Base-by-base conservation (phyloP, 345 rosid species). In the Ailanthus altissimus region DNA sequence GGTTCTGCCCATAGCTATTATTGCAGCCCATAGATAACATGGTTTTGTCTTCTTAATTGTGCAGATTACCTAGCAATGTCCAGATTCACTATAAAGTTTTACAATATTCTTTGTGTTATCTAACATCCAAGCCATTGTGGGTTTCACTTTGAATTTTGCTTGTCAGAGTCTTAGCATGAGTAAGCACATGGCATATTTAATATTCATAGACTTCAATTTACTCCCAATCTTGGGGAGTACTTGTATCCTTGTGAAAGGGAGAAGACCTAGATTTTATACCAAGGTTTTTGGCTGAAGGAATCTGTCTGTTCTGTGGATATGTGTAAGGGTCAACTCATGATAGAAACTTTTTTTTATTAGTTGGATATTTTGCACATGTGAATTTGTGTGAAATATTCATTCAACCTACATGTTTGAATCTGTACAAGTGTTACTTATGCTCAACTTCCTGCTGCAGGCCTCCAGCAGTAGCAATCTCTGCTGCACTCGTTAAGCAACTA, bases 401-500 rank as follows among this genome's bases (percentile, higher is more conserved):
- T 26, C 20, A 2, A 32, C 61, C 7, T 20, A 16, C 11, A 38
- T 36, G 18, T 59, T 67, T 77, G 47, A 78, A 64, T 14, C 23
- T 77, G 50, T 77, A 25, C 0, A 23, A 21, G 75, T 53, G 42
- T 77, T 59, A 72, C 36, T 40, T 60, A 12, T 70, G 61, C 40
- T 56, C 47, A 70, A 53, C 51, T n/a, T 23, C 59, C 61, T 79
- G 58, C 68, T 81, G 59, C 89, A 93, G 99, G 82, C 84, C 90
- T 80, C 79, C 90, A 13, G 65, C 84, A 6, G 79, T 75, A 67
- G 78, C 89, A 50, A 81, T 96, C 74, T 90, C 98, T 28, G 97
- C 97, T 46, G 90, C 89, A 71, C 91, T 96, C 38, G 97, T 96
- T 70, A 96, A 96, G 82, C 94, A 95, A 83, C 85, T 96, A 66